A percentile compares a stretch with the other conserved stretches of the same genome.
phyloP scores from a whole-genome alignment of 2,329 filamentous ascomycete genomes.

The Exophiala calicioides region DNA sequence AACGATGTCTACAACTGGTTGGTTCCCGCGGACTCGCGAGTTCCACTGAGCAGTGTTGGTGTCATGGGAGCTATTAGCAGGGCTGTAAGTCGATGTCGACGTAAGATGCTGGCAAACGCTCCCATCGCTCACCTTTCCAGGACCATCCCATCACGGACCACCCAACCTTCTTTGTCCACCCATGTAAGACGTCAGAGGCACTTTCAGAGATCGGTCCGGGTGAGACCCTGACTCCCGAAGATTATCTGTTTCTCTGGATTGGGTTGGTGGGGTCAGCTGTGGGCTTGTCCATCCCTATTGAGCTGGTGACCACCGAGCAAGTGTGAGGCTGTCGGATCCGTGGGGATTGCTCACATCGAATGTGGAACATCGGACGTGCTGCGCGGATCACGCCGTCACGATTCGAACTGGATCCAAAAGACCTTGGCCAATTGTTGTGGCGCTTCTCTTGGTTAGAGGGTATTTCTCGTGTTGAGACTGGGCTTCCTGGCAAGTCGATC shows the following conservation, averaged over 20 bases:
- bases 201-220: constrained; percentile 63
- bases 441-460: no score
- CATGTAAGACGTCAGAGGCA: constrained; percentile 81
- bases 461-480: no score
- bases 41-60: constrained; percentile 61
- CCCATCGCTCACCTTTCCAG: constrained; percentile 47
- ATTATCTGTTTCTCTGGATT: constrained; percentile 86
- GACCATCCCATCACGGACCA: constrained; percentile 79
- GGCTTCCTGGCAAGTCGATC: no score
- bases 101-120: constrained; percentile 14
- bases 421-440: no score
- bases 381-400: no score
- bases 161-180: constrained; percentile 88
- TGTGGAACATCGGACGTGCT: no score
- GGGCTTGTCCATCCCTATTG: constrained; percentile 73
- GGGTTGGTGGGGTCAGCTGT: constrained; percentile 81
- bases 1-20: constrained; percentile 71
- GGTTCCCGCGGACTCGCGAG: constrained; percentile 67
- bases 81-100: constrained; percentile 59
- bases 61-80: constrained; percentile 73
- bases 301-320: no score
- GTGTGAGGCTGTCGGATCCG: no score
- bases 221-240: constrained; percentile 47
- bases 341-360: no score
- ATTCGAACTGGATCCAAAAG: no score